A percentile compares a stretch with the other conserved stretches of the same genome.
Conservation (phyloP, 306 rosid genomes). For the Pyrus pyrifolia region DNA sequence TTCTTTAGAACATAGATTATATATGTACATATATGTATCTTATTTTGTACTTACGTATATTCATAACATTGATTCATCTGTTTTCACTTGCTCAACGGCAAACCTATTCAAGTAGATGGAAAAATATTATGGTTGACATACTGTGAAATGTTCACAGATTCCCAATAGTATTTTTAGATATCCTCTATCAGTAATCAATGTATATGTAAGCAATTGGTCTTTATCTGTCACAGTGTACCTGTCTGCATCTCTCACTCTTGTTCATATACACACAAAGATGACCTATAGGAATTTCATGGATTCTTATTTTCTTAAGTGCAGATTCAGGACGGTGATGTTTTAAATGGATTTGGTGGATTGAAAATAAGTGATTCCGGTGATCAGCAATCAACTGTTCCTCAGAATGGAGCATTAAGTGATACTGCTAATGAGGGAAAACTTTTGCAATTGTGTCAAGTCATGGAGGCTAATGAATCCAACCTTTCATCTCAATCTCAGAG, state of each 20-base stretch:
- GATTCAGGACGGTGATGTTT: constrained; percentile 40
- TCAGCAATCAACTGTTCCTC: constrained; percentile 36
- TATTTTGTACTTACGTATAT: background rate
- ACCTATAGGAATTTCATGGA: constrained; percentile 1
- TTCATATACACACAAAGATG: background rate
- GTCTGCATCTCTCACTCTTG: background rate
- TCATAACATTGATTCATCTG: background rate
- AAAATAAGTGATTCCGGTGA: constrained; percentile 37
- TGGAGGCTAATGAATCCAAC: constrained; percentile 69
- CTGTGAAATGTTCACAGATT: background rate
- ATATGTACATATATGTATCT: background rate
- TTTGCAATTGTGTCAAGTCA: constrained; percentile 68
- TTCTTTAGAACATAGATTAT: background rate
- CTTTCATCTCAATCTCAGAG: constrained; percentile 41
- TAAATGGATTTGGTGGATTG: constrained; percentile 39
- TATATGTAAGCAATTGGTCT: background rate
- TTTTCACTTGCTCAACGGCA: background rate
- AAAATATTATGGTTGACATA: background rate
- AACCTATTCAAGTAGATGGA: background rate
- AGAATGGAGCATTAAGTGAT: constrained; percentile 31
- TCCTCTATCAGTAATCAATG: background rate
- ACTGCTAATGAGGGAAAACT: constrained; percentile 70
- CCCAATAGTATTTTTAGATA: background rate
- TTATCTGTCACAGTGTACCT: background rate
- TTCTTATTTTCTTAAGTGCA: constrained; percentile 32